These are phyloP conservation scores for Hortaea werneckii DNA, from an alignment of 2,329 filamentous ascomycete species.

Conservation along the genomic window DNA sequence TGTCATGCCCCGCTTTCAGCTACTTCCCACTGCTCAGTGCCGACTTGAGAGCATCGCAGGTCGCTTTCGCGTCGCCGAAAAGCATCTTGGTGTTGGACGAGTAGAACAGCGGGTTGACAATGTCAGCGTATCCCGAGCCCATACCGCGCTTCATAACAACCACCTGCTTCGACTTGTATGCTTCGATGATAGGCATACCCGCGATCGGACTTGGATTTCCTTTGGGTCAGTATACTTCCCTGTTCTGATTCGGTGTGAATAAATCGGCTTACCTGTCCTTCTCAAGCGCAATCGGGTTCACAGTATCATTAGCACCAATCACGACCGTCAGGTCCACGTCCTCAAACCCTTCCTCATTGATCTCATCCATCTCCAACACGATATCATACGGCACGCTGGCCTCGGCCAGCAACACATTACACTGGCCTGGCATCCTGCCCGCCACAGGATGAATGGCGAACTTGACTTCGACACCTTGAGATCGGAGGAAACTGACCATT, in stretches of 20 bases:
- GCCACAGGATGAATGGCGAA: constrained; percentile 66
- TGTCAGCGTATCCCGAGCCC: constrained; percentile 82
- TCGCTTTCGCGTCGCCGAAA: constrained; percentile 73
- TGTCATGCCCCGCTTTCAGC: background rate
- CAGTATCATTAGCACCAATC: constrained; percentile 86
- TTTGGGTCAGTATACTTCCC: background rate
- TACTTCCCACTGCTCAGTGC: constrained; percentile 8
- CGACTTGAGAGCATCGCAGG: constrained; percentile 25
- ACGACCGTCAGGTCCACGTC: constrained; percentile 81
- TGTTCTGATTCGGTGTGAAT: too few relatives aligned
- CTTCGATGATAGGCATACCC: constrained; percentile 85
- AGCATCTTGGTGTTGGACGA: constrained; percentile 66
- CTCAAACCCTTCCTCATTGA: constrained; percentile 73
- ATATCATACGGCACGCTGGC: constrained; percentile 85
- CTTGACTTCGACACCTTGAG: constrained; percentile 67
- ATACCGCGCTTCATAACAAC: constrained; percentile 89
- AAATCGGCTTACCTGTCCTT: constrained; percentile 41
- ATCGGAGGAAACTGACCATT: constrained; percentile 64
- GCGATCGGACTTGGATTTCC: constrained; percentile 57
- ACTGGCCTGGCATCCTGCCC: constrained; percentile 86
- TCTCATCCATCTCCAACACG: constrained; percentile 90
- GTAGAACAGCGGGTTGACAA: constrained; percentile 74
- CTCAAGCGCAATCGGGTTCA: constrained; percentile 81
- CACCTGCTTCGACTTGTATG: constrained; percentile 89
- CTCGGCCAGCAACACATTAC: constrained; percentile 82